Evolutionary conservation across 768 basidiomycete species (phyloP), one percentile per base, ranked within the genome.

Genomic region (Galerina marginata): DNA sequence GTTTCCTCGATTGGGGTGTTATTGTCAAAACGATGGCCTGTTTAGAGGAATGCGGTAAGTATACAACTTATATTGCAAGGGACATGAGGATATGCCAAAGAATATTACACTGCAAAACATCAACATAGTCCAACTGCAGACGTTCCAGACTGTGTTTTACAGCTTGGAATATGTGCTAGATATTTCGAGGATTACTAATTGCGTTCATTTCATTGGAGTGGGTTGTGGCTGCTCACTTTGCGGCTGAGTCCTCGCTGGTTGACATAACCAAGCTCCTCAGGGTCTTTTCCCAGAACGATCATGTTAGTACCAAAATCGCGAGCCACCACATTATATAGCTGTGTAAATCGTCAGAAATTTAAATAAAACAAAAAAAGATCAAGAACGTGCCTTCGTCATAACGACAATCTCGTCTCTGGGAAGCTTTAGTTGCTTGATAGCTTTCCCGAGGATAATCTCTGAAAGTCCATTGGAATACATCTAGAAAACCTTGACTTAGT

Each of bases 371-470:
- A 29, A 20, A 20, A 20, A 20, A 46, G 39, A 20, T 42, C 16
- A 9, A 15, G 43, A 10, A 38, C 59, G 61, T 60, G 84, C 85
- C 76, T 93, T 93, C 55, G 92, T 92, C 79, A 93, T 82, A 9
- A 93, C 83, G 16, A 93, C 91, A 53, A 92, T 85, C 62, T 88
- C 84, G 9, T 89, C 87, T 2, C 92, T 82, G 16, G 90, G 89
- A 3, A 90, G 77, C 16, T 86, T 70, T 62, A 84, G 79, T 60
- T 85, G 67, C 66, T 88, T 89, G 74, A 93, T 86, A 2, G 85
- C 89, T 65, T 89, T 87, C 10, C 91, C 91, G 16, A 91, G 77
- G 56, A 91, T 81, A 48, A 82, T 69, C 69, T 93, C 92, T 0
- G 86, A 87, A 9, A 77, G 71, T 4, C 89, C 89, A 60, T 89